Evolutionary conservation across 2,329 filamentous ascomycete species (phyloP).

Genomic region (Stemphylium vesicarium): DNA sequence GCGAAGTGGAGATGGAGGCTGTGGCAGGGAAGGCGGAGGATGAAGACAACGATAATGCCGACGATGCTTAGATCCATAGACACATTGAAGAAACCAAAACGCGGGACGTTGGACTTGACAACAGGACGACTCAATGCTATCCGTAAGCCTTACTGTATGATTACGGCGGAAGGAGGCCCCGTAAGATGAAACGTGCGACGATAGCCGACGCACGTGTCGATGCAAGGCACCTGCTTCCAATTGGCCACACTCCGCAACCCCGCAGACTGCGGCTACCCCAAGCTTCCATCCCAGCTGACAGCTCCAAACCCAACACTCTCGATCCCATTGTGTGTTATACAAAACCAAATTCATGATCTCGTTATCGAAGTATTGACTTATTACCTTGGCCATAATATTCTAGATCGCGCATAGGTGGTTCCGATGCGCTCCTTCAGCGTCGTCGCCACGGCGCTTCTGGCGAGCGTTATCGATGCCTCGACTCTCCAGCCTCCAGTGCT

Average conservation of each 20-base stretch:
- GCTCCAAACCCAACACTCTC: conserved; percentile 13
- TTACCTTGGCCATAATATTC: background rate
- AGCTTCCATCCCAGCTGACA: conserved; percentile 26
- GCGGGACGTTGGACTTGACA: too few species aligned
- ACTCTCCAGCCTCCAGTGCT: conserved; percentile 61
- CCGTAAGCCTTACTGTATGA: too few species aligned
- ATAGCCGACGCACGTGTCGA: conserved; percentile 6
- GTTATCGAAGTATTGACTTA: conserved; percentile 1
- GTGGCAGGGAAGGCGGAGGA: conserved; percentile 38
- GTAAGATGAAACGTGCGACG: conserved; percentile 13
- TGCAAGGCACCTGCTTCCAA: conserved; percentile 38
- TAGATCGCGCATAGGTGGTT: conserved; percentile 4
- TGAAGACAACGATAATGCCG: conserved; percentile 28
- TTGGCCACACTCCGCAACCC: conserved; percentile 32
- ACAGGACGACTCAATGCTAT: too few species aligned
- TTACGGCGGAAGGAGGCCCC: background rate
- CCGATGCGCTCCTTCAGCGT: conserved; percentile 38
- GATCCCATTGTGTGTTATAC: background rate
- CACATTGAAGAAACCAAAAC: too few species aligned
- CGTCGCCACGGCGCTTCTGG: conserved; percentile 47
- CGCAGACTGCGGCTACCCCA: conserved; percentile 29
- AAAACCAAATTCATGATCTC: background rate
- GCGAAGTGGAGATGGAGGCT: conserved; percentile 42
- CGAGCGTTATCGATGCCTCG: conserved; percentile 56
- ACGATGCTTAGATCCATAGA: conserved; percentile 2